phyloP scores from a whole-genome alignment of 1,284 basidiomycete species.

The Naganishia albida region DNA sequence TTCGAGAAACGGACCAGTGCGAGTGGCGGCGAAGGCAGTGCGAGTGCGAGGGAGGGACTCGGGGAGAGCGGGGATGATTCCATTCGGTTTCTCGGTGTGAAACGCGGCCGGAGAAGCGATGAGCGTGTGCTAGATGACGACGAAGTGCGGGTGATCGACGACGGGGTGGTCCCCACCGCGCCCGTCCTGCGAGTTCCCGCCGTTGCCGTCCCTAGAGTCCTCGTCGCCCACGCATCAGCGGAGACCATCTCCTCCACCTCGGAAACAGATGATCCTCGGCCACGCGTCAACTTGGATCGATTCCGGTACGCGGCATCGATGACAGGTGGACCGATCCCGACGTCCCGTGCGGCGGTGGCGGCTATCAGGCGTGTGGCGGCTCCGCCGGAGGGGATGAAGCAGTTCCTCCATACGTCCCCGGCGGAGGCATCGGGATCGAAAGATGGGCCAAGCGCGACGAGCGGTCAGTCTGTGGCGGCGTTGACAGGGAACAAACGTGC shows the following conservation, averaged over 20 bases:
- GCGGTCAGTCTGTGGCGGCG: background rate
- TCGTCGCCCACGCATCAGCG: background rate
- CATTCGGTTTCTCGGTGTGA: constrained; percentile 10
- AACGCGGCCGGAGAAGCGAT: background rate
- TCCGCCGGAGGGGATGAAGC: background rate
- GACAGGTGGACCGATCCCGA: constrained; percentile 1
- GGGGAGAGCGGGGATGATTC: constrained; percentile 13
- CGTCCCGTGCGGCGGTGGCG: constrained; percentile 4
- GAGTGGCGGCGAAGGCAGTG: constrained; percentile 15
- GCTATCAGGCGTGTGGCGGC: background rate
- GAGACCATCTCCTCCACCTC: background rate
- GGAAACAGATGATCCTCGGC: background rate
- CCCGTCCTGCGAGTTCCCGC: background rate
- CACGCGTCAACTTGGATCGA: constrained; percentile 1
- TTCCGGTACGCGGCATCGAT: constrained; percentile 3
- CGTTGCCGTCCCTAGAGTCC: background rate
- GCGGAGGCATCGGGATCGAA: background rate
- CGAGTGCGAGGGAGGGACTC: background rate
- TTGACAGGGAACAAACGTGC: background rate
- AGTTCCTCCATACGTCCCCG: background rate
- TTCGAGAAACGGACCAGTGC: constrained; percentile 12
- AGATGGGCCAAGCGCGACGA: background rate
- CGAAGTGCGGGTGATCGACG: background rate
- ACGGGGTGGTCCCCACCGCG: constrained; percentile 8
- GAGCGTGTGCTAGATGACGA: background rate